These are phyloP conservation scores for Colletotrichum coccodes DNA, from an alignment of 2,329 filamentous ascomycete species.

Conservation along the genomic window DNA sequence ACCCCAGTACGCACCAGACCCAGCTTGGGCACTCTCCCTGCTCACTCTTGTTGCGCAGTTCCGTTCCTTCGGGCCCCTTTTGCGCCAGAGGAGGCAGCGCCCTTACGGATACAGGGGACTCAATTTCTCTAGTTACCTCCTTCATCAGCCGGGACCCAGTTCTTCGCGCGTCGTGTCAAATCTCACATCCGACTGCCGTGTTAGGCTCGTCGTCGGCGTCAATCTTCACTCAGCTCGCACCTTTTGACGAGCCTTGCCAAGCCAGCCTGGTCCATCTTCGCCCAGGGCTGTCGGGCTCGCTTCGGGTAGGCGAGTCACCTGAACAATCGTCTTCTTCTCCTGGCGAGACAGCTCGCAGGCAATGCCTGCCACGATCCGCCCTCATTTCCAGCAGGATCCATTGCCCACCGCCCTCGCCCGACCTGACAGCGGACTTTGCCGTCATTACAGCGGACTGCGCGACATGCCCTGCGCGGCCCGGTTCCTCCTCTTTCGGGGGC, in stretches of 20 bases:
- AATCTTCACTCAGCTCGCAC: background rate
- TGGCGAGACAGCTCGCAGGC: background rate
- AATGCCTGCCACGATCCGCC: conserved; percentile 19
- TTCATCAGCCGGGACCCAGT: conserved; percentile 10
- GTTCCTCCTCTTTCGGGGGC: background rate
- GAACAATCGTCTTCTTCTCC: background rate
- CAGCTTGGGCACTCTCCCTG: background rate
- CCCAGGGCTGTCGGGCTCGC: background rate
- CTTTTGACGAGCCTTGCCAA: background rate
- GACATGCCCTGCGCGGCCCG: background rate
- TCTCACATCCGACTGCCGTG: conserved; percentile 5
- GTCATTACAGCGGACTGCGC: conserved; percentile 9
- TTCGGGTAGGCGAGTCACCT: conserved; percentile 7
- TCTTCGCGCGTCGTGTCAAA: background rate
- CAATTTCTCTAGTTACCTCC: conserved; percentile 2
- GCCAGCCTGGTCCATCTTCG: background rate
- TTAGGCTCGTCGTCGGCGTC: background rate
- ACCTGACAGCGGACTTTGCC: conserved; percentile 31
- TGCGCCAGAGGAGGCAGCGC: background rate
- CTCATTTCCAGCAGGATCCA: conserved; percentile 27
- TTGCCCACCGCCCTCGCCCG: conserved; percentile 8
- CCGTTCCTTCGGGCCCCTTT: background rate
- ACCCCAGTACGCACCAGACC: background rate
- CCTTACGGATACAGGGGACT: background rate
- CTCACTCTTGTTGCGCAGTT: background rate